Conservation (phyloP, 805 yeast species). For the Priceomyces castillae region DNA sequence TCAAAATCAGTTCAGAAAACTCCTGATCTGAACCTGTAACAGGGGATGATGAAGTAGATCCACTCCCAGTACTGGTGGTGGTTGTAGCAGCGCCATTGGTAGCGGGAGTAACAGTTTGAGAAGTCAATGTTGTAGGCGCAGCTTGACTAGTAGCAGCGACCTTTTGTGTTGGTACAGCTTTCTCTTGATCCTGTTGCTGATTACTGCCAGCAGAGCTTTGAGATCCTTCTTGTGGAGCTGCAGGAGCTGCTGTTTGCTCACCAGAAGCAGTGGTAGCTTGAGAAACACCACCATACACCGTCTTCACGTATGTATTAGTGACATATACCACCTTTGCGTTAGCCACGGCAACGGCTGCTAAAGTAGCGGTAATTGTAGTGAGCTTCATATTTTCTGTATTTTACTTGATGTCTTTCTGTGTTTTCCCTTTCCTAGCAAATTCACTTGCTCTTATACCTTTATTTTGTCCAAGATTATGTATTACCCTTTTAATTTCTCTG, state of each 20-base stretch:
- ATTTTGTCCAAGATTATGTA: no score
- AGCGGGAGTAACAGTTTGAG: neutral
- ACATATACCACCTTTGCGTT: constrained; percentile 26
- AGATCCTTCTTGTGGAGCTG: constrained; percentile 2
- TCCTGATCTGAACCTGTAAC: constrained; percentile 17
- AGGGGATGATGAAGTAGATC: constrained; percentile 10
- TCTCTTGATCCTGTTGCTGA: neutral
- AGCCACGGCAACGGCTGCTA: constrained; percentile 18
- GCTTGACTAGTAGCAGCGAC: neutral
- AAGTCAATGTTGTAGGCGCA: neutral
- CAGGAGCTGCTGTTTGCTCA: constrained; percentile 9
- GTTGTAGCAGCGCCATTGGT: constrained; percentile 9
- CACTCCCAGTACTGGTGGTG: constrained; percentile 12
- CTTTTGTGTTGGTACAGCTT: constrained; percentile 4
- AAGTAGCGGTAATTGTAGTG: constrained; percentile 16
- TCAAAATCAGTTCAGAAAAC: constrained; percentile 48
- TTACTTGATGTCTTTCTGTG: neutral
- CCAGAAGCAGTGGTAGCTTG: constrained; percentile 6
- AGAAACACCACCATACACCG: constrained; percentile 18
- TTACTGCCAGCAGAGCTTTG: constrained; percentile 1
- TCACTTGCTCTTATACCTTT: neutral
- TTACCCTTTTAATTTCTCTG: neutral
- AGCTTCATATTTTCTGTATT: constrained; percentile 18
- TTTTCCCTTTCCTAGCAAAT: neutral
- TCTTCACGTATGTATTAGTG: constrained; percentile 25